Percentiles rank a stretch among this genome's conserved stretches.
Conservation (phyloP, 1,284 basidiomycete genomes). For the Austropuccinia psidii region DNA sequence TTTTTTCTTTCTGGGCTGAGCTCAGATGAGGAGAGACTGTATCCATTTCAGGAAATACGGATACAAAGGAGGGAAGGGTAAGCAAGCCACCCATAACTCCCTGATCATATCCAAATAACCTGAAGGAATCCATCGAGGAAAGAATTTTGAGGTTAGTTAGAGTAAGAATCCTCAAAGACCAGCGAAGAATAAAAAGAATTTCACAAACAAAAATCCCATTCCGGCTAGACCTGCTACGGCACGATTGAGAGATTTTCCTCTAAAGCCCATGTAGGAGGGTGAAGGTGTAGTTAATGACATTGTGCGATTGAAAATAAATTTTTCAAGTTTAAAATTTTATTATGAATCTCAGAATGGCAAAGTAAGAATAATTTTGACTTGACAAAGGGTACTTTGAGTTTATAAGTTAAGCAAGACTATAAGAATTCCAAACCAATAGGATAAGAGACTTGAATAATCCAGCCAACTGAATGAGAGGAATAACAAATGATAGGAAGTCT, state of each 20-base stretch:
- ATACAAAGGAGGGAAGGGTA: conserved; percentile 43
- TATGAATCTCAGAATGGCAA: too few relatives aligned
- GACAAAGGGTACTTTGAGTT: too few relatives aligned
- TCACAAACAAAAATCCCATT: conserved; percentile 25
- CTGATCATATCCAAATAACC: conserved; percentile 61
- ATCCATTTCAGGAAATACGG: conserved; percentile 30
- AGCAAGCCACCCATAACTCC: conserved; percentile 60
- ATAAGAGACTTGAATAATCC: too few relatives aligned
- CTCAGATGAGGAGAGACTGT: conserved; percentile 19
- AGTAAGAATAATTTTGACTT: too few relatives aligned
- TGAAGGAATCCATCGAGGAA: conserved; percentile 46
- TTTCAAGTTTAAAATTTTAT: too few relatives aligned
- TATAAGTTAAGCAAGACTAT: too few relatives aligned
- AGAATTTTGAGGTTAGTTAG: neutral
- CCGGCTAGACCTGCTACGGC: conserved; percentile 30
- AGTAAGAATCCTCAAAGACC: neutral
- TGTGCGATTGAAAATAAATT: neutral
- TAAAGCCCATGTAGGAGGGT: conserved; percentile 14
- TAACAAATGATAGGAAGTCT: too few relatives aligned
- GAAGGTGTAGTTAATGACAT: neutral
- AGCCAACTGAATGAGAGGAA: too few relatives aligned
- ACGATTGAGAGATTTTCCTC: conserved; percentile 13
- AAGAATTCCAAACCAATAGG: too few relatives aligned
- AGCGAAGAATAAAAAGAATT: too few relatives aligned
- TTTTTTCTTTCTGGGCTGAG: conserved; percentile 11